phyloP scores from a whole-genome alignment of 2,329 filamentous ascomycete genomes.

The Geosmithia morbida region DNA sequence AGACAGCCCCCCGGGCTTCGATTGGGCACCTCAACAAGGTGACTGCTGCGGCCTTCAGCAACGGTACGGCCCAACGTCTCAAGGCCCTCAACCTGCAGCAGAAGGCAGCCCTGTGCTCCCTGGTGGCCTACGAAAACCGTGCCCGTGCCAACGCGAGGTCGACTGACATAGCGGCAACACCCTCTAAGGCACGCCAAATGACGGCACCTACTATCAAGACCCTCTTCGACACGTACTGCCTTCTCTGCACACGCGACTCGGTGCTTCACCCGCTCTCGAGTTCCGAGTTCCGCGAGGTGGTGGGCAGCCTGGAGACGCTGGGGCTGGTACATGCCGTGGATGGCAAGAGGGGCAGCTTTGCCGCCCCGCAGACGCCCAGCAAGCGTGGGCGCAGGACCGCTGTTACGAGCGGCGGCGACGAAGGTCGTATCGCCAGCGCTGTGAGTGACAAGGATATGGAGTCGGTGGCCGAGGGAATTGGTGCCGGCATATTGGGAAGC shows the following conservation, averaged over 20 bases:
- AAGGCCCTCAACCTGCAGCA: conserved; percentile 88
- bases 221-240: conserved; percentile 71
- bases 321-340: conserved; percentile 61
- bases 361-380: conserved; percentile 53
- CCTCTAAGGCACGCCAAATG: conserved; percentile 40
- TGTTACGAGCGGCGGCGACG: conserved; percentile 41
- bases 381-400: conserved; percentile 48
- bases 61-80: conserved; percentile 73
- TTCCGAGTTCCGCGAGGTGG: conserved; percentile 88
- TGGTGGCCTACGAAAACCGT: conserved; percentile 74
- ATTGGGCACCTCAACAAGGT: conserved; percentile 88
- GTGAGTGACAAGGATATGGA: conserved; percentile 70
- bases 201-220: conserved; percentile 68
- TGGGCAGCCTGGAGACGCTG: conserved; percentile 77
- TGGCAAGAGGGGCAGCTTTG: conserved; percentile 55
- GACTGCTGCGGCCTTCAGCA: conserved; percentile 78
- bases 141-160: conserved; percentile 36
- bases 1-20: conserved; percentile 75
- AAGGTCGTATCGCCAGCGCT: conserved; percentile 64
- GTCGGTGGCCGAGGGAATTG: conserved; percentile 49
- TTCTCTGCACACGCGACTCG: conserved; percentile 75
- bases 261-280: conserved; percentile 77
- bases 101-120: conserved; percentile 81
- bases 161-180: conserved; percentile 28
- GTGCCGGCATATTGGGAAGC: conserved; percentile 44